Evolutionary conservation across 192 early-diverging fungal species (phyloP).

Genomic region (Coemansia sp.): DNA sequence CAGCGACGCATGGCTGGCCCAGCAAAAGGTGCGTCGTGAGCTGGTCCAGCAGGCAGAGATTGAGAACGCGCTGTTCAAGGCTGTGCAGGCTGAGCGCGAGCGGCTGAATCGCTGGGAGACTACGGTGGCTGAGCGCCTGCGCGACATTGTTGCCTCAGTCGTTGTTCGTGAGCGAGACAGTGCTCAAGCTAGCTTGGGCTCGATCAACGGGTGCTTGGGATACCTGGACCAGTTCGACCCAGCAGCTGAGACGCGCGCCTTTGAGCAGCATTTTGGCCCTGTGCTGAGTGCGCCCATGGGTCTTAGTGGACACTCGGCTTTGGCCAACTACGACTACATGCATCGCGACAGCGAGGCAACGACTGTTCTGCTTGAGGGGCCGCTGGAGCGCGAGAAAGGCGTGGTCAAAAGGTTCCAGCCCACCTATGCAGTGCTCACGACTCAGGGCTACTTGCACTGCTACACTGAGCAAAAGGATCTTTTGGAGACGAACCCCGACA

Average conservation of each 20-base stretch:
- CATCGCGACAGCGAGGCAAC: conserved; percentile 39
- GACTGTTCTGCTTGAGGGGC: conserved; percentile 39
- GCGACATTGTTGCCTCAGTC: conserved; percentile 21
- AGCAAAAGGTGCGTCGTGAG: conserved; percentile 47
- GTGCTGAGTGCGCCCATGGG: conserved; percentile 36
- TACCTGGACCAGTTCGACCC: conserved; percentile 35
- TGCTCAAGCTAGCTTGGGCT: conserved; percentile 16
- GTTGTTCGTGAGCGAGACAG: conserved; percentile 23
- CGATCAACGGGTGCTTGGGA: conserved; percentile 12
- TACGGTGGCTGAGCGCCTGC: conserved; percentile 27
- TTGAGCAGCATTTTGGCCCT: conserved; percentile 34
- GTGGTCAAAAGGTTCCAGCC: conserved; percentile 37
- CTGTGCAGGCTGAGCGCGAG: conserved; percentile 41
- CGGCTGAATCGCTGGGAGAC: conserved; percentile 41
- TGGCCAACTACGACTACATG: conserved; percentile 49
- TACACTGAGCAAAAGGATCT: conserved; percentile 33
- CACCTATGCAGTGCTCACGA: conserved; percentile 33
- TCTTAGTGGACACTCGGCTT: conserved; percentile 25
- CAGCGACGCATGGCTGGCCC: conserved; percentile 41
- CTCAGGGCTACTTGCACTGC: conserved; percentile 45
- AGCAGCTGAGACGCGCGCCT: conserved; percentile 24
- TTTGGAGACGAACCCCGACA: conserved; percentile 38
- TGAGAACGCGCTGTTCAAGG: conserved; percentile 40
- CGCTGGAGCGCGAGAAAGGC: conserved; percentile 46
- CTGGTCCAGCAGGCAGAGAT: conserved; percentile 40